Evolutionary conservation across 768 basidiomycete genomes (phyloP).

Genomic region (Trametes sanguinea): DNA sequence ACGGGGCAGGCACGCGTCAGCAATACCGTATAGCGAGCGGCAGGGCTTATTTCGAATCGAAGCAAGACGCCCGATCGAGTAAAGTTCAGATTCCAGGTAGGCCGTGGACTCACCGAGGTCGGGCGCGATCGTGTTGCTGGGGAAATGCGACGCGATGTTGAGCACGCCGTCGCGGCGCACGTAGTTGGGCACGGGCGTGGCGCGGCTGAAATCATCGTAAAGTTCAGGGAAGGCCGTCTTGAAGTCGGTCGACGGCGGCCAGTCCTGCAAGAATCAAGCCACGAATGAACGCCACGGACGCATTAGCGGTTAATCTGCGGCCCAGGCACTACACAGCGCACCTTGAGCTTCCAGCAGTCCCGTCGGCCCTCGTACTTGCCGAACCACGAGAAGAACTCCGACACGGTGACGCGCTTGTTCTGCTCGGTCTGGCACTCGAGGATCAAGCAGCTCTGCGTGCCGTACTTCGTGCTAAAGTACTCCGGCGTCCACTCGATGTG

Average conservation of each 20-base stretch:
- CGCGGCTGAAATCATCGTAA: constrained; percentile 80
- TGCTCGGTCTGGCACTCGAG: constrained; percentile 80
- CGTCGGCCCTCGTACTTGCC: constrained; percentile 61
- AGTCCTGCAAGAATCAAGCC: constrained; percentile 59
- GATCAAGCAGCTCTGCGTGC: constrained; percentile 63
- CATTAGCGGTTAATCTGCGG: constrained; percentile 9
- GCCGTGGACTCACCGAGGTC: constrained; percentile 62
- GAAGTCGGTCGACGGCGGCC: constrained; percentile 90
- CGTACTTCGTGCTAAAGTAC: constrained; percentile 73
- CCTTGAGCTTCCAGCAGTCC: constrained; percentile 79
- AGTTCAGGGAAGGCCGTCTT: constrained; percentile 79
- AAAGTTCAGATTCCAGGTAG: constrained; percentile 11
- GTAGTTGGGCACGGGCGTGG: constrained; percentile 86
- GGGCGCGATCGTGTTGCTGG: constrained; percentile 72
- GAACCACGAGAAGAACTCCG: constrained; percentile 79
- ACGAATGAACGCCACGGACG: not conserved
- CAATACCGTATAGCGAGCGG: not conserved
- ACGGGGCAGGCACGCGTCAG: not conserved
- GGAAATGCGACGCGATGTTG: constrained; percentile 91
- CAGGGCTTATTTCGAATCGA: no score
- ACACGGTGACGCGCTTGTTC: constrained; percentile 64
- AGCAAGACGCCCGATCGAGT: constrained; percentile 6
- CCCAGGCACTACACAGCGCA: constrained; percentile 26
- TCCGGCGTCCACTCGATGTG: constrained; percentile 78
- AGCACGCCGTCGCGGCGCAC: constrained; percentile 87